These are phyloP conservation scores for Paraphaeosphaeria sporulosa DNA, from an alignment of 2,329 filamentous ascomycete genomes.

Conservation along the genomic window DNA sequence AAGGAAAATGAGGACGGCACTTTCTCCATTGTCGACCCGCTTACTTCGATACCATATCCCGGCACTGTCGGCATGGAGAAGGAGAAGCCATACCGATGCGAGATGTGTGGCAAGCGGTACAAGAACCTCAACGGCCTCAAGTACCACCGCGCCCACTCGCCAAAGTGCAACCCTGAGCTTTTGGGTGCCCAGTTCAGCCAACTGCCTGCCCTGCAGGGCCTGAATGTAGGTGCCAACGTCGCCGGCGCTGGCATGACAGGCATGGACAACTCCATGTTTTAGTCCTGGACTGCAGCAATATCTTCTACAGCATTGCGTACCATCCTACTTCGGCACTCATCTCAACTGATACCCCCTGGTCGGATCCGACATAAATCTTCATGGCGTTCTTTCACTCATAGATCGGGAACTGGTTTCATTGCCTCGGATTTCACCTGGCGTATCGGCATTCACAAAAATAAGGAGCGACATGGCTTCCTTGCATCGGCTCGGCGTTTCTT, in stretches of 20 bases:
- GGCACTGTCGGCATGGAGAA: conserved; percentile 99
- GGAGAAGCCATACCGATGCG: conserved; percentile 98
- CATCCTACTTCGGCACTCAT: conserved; percentile 19
- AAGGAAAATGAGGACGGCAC: conserved; percentile 97
- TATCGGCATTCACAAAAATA: conserved; percentile 31
- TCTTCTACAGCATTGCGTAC: conserved; percentile 18
- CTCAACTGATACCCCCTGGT: conserved; percentile 34
- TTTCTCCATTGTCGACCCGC: conserved; percentile 96
- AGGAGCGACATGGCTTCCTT: conserved; percentile 27
- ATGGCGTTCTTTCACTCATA: conserved; percentile 30
- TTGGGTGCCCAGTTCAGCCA: conserved; percentile 40
- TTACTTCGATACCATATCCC: conserved; percentile 92
- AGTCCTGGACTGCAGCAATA: conserved; percentile 16
- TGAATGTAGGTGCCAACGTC: conserved; percentile 53
- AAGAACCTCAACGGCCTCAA: conserved; percentile 99
- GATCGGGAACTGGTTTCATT: conserved; percentile 22
- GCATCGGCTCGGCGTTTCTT: conserved; percentile 36
- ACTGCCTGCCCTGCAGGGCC: conserved; percentile 31
- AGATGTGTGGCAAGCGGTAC: conserved; percentile 96
- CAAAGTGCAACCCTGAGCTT: conserved; percentile 85
- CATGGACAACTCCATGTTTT: conserved; percentile 62
- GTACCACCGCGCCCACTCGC: conserved; percentile 79
- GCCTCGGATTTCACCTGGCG: conserved; percentile 19
- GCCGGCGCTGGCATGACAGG: conserved; percentile 63
- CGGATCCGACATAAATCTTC: conserved; percentile 23